Conservation (phyloP, 495 filamentous ascomycete genomes). For the Hypoxylon intermedium region DNA sequence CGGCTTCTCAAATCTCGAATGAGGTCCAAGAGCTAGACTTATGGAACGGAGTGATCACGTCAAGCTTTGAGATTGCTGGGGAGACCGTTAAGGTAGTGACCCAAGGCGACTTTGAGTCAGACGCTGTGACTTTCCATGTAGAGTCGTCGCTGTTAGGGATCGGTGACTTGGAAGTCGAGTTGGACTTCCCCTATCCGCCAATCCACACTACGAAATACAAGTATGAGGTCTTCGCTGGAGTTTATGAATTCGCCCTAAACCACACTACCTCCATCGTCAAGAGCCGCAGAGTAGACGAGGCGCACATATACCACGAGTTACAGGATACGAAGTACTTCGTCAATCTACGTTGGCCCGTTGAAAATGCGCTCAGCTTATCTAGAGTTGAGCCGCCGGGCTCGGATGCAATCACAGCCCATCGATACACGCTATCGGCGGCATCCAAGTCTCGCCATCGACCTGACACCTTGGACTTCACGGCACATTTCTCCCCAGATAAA, state of each 20-base stretch:
- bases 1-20: conserved; percentile 34
- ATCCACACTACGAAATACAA: conserved; percentile 43
- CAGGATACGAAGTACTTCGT: conserved; percentile 50
- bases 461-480: conserved; percentile 29
- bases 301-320: conserved; percentile 46
- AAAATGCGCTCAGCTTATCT: conserved; percentile 33
- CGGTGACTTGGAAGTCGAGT: conserved; percentile 45
- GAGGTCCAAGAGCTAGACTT: conserved; percentile 47
- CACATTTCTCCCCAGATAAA: conserved; percentile 29
- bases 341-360: conserved; percentile 44
- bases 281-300: conserved; percentile 17
- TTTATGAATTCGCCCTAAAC: conserved; percentile 43
- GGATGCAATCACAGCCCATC: conserved; percentile 21
- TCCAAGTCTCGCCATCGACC: conserved; percentile 10
- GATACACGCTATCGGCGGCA: conserved; percentile 22
- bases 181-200: conserved; percentile 53
- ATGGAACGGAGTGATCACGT: conserved; percentile 48
- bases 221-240: conserved; percentile 46
- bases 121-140: conserved; percentile 48
- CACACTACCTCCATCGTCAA: conserved; percentile 32
- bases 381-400: conserved; percentile 26
- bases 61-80: conserved; percentile 43
- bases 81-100: conserved; percentile 44
- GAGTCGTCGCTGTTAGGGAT: conserved; percentile 40
- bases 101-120: conserved; percentile 45